These are phyloP conservation scores for Beauveria rudraprayagi DNA, from an alignment of 2,329 filamentous ascomycete genomes.

Conservation along the genomic window DNA sequence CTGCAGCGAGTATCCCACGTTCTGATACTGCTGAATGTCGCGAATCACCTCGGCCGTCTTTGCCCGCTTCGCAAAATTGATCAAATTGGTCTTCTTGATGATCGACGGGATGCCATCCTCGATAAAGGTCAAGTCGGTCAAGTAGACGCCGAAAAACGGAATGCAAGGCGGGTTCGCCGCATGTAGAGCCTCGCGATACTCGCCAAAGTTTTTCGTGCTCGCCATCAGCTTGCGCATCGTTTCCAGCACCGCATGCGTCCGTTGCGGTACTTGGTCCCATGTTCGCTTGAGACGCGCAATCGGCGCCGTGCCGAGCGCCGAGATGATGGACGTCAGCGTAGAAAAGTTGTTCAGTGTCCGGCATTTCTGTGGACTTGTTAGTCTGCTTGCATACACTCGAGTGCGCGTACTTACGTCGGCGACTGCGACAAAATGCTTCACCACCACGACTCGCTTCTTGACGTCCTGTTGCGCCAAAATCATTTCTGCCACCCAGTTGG, in stretches of 20 bases:
- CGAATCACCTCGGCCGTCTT: constrained; percentile 98
- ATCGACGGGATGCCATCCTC: constrained; percentile 96
- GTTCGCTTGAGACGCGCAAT: constrained; percentile 90
- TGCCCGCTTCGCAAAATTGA: constrained; percentile 96
- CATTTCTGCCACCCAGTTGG: constrained; percentile 99
- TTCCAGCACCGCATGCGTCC: constrained; percentile 73
- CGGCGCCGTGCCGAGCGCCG: constrained; percentile 85
- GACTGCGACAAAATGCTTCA: constrained; percentile 95
- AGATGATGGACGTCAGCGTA: constrained; percentile 94
- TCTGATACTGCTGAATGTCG: constrained; percentile 98
- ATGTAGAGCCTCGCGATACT: constrained; percentile 90
- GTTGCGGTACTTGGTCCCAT: constrained; percentile 86
- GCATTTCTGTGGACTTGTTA: constrained; percentile 62
- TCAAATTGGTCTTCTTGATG: constrained; percentile 91
- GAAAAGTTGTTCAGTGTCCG: constrained; percentile 92
- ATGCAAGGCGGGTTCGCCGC: constrained; percentile 93
- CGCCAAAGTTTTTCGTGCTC: constrained; percentile 95
- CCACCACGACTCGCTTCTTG: constrained; percentile 91
- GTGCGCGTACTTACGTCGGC: constrained; percentile 65
- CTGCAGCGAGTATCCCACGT: constrained; percentile 88
- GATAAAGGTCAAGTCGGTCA: constrained; percentile 96
- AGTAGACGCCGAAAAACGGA: constrained; percentile 97
- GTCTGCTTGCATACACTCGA: neutral
- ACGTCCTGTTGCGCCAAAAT: constrained; percentile 91
- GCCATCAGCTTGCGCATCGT: constrained; percentile 92